Percentiles rank a stretch among this genome's conserved stretches.
Conservation (phyloP, 495 filamentous ascomycete species). For the Saxophila tyrrhenica region DNA sequence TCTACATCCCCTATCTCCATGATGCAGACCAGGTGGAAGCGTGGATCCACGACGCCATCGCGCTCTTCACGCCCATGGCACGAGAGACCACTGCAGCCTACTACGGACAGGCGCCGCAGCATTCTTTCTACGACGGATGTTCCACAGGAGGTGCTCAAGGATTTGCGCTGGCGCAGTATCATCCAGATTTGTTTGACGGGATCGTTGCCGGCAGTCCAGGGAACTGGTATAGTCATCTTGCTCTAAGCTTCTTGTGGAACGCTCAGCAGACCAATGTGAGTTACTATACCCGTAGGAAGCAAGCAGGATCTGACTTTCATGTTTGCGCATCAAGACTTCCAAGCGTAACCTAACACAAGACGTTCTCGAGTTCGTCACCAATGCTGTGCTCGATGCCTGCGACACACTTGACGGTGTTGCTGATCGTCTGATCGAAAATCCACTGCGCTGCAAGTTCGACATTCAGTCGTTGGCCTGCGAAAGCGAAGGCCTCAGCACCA, state of each 20-base stretch:
- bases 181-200: conserved; percentile 39
- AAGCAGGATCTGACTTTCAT: background rate
- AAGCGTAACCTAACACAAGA: conserved; percentile 22
- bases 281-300: background rate
- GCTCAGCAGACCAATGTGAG: conserved; percentile 23
- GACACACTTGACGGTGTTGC: conserved; percentile 19
- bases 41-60: conserved; percentile 15
- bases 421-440: conserved; percentile 34
- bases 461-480: conserved; percentile 27
- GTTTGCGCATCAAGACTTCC: background rate
- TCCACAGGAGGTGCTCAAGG: conserved; percentile 47
- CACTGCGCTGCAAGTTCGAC: conserved; percentile 31
- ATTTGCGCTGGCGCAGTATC: conserved; percentile 40
- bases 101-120: conserved; percentile 34
- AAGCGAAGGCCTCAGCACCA: background rate
- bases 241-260: conserved; percentile 36
- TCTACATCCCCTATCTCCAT: conserved; percentile 40
- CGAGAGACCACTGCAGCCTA: conserved; percentile 39
- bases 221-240: conserved; percentile 36
- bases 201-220: conserved; percentile 33
- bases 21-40: conserved; percentile 37
- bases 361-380: conserved; percentile 28
- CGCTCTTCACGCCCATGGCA: conserved; percentile 33
- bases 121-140: conserved; percentile 47
- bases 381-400: conserved; percentile 28